A percentile compares a stretch with the other conserved stretches of the same genome.
These are phyloP conservation scores for Boletus fagicola DNA, from an alignment of 768 basidiomycete genomes.

Conservation along the genomic window DNA sequence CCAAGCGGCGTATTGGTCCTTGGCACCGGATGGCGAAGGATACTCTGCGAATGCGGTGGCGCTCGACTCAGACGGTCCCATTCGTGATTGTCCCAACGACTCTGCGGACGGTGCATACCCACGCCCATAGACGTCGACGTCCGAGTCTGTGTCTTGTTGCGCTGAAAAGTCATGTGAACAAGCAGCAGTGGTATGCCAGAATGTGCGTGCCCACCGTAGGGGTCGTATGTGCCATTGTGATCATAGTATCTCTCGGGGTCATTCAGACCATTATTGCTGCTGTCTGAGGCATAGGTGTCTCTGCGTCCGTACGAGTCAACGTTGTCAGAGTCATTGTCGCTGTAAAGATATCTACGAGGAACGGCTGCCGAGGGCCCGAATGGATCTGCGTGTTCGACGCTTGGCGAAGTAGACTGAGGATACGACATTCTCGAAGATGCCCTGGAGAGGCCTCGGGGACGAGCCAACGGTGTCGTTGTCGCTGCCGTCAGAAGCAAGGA, in stretches of 20 bases:
- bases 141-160: conserved; percentile 82
- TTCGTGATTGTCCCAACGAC: conserved; percentile 62
- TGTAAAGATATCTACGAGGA: conserved; percentile 50
- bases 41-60: conserved; percentile 75
- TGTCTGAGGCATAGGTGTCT: conserved; percentile 70
- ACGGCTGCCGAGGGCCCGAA: conserved; percentile 46
- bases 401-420: conserved; percentile 54
- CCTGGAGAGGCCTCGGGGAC: conserved; percentile 12
- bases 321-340: conserved; percentile 75
- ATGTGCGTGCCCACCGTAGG: conserved; percentile 48
- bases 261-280: conserved; percentile 54
- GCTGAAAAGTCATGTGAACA: conserved; percentile 39
- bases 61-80: conserved; percentile 61
- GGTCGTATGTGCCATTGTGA: conserved; percentile 58
- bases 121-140: conserved; percentile 69
- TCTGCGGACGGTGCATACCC: conserved; percentile 72
- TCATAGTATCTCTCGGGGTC: conserved; percentile 59
- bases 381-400: conserved; percentile 66
- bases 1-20: conserved; percentile 96
- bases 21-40: conserved; percentile 48
- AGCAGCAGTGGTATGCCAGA: conserved; percentile 10
- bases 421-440: conserved; percentile 41
- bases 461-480: conserved; percentile 21
- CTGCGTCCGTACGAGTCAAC: conserved; percentile 59
- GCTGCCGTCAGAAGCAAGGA: conserved; percentile 7